Evolutionary conservation across 352 stramenopile species (phyloP).

Genomic region (Phytophthora megakarya): DNA sequence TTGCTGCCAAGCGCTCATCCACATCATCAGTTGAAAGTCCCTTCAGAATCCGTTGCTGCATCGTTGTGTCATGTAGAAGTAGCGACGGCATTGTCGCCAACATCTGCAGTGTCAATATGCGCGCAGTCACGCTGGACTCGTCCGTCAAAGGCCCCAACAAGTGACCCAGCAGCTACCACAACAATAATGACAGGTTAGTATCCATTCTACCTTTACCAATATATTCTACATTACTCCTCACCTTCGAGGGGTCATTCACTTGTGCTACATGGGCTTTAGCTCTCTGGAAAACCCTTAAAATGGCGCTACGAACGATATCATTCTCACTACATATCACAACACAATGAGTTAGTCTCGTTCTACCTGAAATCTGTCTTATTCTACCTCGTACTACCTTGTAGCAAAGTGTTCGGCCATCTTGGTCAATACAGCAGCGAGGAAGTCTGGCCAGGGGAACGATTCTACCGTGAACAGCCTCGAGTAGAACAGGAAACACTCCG

Average conservation of each 20-base stretch:
- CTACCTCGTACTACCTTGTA: constrained; percentile 35
- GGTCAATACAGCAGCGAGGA: constrained; percentile 54
- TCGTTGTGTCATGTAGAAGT: constrained; percentile 25
- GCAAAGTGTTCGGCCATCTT: constrained; percentile 64
- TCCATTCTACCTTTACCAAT: constrained; percentile 1
- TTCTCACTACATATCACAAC: constrained; percentile 38
- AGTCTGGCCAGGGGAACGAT: constrained; percentile 68
- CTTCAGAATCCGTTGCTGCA: constrained; percentile 35
- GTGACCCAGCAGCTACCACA: constrained; percentile 31
- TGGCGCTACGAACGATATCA: constrained; percentile 38
- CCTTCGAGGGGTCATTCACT: constrained; percentile 57
- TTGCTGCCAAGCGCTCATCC: constrained; percentile 36
- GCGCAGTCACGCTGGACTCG: constrained; percentile 8
- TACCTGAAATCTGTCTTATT: neutral
- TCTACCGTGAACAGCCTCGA: constrained; percentile 55
- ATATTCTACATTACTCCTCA: constrained; percentile 13
- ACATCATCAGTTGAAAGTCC: constrained; percentile 21
- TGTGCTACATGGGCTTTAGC: constrained; percentile 47
- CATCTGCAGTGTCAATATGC: constrained; percentile 43
- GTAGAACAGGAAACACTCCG: constrained; percentile 63
- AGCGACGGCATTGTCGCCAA: constrained; percentile 55
- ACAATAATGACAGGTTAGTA: constrained; percentile 9
- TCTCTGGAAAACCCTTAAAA: constrained; percentile 50
- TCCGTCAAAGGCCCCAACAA: constrained; percentile 25
- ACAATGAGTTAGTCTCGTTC: constrained; percentile 4